Conservation (phyloP, 1,284 basidiomycete genomes). For the Coriolopsis trogii region DNA sequence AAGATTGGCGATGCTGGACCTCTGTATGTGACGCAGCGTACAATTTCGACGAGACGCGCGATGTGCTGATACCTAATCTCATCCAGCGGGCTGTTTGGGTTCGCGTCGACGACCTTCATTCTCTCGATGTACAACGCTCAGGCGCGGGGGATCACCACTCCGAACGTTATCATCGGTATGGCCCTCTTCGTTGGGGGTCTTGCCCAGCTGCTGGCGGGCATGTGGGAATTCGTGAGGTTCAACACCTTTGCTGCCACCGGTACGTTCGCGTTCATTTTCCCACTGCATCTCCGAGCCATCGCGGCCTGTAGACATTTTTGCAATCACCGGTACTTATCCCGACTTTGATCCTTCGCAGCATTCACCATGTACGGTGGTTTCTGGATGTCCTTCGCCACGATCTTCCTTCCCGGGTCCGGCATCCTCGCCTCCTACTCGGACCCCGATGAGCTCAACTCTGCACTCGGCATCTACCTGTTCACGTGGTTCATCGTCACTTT, state of each 20-base stretch:
- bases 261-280: constrained; percentile 37
- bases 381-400: constrained; percentile 78
- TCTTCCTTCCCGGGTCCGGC: constrained; percentile 66
- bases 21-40: constrained; percentile 29
- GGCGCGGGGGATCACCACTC: constrained; percentile 50
- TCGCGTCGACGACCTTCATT: constrained; percentile 75
- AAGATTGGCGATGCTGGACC: constrained; percentile 34
- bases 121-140: constrained; percentile 68
- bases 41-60: neutral
- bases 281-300: neutral
- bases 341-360: constrained; percentile 46
- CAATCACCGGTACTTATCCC: neutral
- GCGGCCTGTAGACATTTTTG: neutral
- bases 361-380: constrained; percentile 85
- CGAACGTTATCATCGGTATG: constrained; percentile 86
- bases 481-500: constrained; percentile 76
- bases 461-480: constrained; percentile 68
- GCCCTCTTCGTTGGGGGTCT: constrained; percentile 84
- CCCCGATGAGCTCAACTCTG: constrained; percentile 50
- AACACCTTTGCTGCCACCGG: constrained; percentile 73
- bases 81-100: constrained; percentile 68
- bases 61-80: neutral
- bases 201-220: constrained; percentile 73
- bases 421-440: constrained; percentile 56
- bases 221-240: constrained; percentile 83